Percentiles rank a stretch among this genome's conserved stretches.
Conservation (phyloP, 371 early-diverging fungal species). For the Mortierella sp. region DNA sequence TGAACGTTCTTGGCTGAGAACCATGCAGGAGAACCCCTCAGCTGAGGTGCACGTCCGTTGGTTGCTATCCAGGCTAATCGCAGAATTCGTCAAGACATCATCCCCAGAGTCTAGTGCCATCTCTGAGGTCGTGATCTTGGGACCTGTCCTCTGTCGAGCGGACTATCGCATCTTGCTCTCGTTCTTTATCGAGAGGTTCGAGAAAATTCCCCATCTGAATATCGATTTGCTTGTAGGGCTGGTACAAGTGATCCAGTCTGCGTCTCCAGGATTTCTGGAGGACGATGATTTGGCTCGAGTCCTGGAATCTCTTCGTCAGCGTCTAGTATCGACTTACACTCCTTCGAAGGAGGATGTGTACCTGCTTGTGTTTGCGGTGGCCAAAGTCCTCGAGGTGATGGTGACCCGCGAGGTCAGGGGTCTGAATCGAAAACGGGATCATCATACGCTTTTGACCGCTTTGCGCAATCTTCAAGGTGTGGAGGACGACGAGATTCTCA, state of each 20-base stretch:
- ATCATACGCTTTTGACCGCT: not conserved
- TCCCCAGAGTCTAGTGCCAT: not conserved
- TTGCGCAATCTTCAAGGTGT: not conserved
- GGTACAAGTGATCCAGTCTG: not conserved
- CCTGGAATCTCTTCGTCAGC: not conserved
- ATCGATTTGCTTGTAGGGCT: not conserved
- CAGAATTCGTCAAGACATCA: too few relatives aligned
- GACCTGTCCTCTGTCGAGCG: not conserved
- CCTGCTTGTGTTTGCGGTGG: not conserved
- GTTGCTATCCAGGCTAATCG: too few relatives aligned
- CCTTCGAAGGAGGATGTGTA: not conserved
- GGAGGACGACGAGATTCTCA: not conserved
- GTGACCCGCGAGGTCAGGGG: not conserved
- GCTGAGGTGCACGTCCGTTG: not conserved
- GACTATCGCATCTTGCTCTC: not conserved
- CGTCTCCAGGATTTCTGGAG: not conserved
- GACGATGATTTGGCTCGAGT: not conserved
- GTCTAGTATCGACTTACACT: not conserved
- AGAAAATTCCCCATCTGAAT: not conserved
- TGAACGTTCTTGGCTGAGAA: not conserved
- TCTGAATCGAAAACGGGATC: conserved; percentile 2
- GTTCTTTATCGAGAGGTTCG: not conserved
- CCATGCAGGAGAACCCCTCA: not conserved
- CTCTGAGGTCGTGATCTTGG: not conserved
- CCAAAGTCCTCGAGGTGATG: conserved; percentile 16